These are phyloP conservation scores for Botryococcus braunii DNA, from an alignment of 163 green algal species.

Conservation along the genomic window DNA sequence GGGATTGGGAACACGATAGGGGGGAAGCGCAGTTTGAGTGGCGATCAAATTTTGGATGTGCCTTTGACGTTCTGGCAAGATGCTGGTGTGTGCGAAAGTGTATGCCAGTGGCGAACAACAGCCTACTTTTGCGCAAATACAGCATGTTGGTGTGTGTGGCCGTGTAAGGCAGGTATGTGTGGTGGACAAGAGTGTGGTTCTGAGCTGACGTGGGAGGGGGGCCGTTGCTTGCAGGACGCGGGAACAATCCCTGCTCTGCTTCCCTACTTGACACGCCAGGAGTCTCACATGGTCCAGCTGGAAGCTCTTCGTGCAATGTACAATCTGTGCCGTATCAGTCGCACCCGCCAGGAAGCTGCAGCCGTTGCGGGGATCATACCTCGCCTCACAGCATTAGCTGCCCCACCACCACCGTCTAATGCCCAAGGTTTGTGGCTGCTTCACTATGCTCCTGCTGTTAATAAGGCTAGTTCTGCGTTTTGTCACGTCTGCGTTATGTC, in stretches of 20 bases:
- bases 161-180: too few species aligned
- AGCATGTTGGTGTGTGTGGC: too few species aligned
- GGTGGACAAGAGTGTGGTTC: too few species aligned
- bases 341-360: slow-evolving; percentile 47
- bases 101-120: too few species aligned
- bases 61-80: too few species aligned
- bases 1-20: too few species aligned
- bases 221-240: slow-evolving; percentile 52
- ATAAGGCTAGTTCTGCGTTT: background rate
- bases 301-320: slow-evolving; percentile 66
- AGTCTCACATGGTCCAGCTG: slow-evolving; percentile 28
- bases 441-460: too few species aligned
- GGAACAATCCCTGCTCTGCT: slow-evolving; percentile 45
- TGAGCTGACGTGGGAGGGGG: too few species aligned
- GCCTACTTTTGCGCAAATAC: too few species aligned
- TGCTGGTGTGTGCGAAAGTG: too few species aligned
- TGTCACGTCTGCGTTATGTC: slow-evolving; percentile 1
- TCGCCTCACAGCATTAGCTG: slow-evolving; percentile 19
- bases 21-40: too few species aligned
- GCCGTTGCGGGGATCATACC: slow-evolving; percentile 44
- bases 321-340: slow-evolving; percentile 68
- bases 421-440: background rate
- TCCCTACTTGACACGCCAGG: slow-evolving; percentile 30
- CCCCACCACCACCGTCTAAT: background rate
- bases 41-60: too few species aligned